These are phyloP conservation scores for Peronosclerospora sorghi DNA, from an alignment of 352 stramenopile genomes.

Conservation along the genomic window DNA sequence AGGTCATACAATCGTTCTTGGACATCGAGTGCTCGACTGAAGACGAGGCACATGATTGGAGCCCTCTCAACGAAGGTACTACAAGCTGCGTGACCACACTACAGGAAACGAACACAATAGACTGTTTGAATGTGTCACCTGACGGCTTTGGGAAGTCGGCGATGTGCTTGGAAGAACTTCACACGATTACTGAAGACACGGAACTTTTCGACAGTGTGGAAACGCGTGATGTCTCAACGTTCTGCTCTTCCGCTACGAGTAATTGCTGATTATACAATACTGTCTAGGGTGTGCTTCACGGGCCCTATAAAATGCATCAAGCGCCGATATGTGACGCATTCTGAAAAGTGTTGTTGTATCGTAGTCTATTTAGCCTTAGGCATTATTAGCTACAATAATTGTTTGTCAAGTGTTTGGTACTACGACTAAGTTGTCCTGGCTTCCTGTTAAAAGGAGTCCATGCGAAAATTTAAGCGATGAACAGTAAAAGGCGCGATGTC, in stretches of 20 bases:
- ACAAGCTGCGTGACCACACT: constrained; percentile 6
- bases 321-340: no score
- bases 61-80: constrained; percentile 9
- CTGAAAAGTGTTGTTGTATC: no score
- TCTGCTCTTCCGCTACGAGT: background rate
- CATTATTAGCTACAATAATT: no score
- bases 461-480: no score
- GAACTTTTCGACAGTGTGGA: constrained; percentile 12
- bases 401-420: no score
- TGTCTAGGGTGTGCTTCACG: no score
- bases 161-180: constrained; percentile 34
- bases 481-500: no score
- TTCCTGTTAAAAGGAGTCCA: no score
- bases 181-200: constrained; percentile 43
- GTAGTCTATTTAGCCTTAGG: no score
- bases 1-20: constrained; percentile 39
- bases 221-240: constrained; percentile 1
- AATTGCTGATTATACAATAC: no score
- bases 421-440: no score
- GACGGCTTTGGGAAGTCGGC: constrained; percentile 13
- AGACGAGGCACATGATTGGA: constrained; percentile 16
- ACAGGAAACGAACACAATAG: constrained; percentile 1
- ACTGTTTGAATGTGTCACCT: constrained; percentile 12
- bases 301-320: no score
- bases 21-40: constrained; percentile 20